Conservation (phyloP, 805 yeast genomes). For the Ogataea allantospora region DNA sequence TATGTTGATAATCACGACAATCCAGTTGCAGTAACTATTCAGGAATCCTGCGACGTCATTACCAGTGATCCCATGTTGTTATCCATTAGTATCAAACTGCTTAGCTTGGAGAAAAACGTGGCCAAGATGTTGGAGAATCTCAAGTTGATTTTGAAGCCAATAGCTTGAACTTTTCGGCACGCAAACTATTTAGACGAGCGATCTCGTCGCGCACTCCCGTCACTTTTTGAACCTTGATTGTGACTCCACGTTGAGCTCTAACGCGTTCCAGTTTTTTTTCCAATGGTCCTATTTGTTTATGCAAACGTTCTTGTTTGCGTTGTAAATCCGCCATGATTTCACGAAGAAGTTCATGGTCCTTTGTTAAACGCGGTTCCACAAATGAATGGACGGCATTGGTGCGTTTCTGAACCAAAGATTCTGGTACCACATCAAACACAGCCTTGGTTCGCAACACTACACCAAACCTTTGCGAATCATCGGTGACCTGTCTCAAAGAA, state of each 20-base stretch:
- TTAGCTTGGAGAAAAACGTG: conserved; percentile 53
- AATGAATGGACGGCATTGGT: conserved; percentile 37
- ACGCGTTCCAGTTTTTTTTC: conserved; percentile 31
- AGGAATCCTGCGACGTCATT: conserved; percentile 56
- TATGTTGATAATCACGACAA: conserved; percentile 40
- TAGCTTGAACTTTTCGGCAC: conserved; percentile 15
- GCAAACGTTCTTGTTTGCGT: conserved; percentile 39
- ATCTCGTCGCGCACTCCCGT: conserved; percentile 26
- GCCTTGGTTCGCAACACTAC: conserved; percentile 42
- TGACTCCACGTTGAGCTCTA: conserved; percentile 44
- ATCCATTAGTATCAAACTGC: conserved; percentile 61
- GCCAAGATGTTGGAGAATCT: conserved; percentile 31
- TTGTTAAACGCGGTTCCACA: conserved; percentile 42
- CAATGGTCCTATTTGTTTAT: conserved; percentile 19
- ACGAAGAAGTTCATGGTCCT: conserved; percentile 31
- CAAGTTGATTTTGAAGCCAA: conserved; percentile 11
- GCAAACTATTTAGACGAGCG: conserved; percentile 21
- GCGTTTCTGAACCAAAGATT: conserved; percentile 43
- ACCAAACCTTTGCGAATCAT: conserved; percentile 40
- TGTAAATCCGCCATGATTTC: conserved; percentile 32
- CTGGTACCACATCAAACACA: conserved; percentile 52
- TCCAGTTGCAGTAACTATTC: conserved; percentile 55
- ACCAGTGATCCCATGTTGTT: conserved; percentile 68
- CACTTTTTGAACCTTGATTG: conserved; percentile 31
- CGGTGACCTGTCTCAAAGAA: conserved; percentile 28